A percentile compares a stretch with the other conserved stretches of the same genome.
Evolutionary conservation across 164 flowering plant genomes (phyloP).

Genomic region (Magnolia officinalis): DNA sequence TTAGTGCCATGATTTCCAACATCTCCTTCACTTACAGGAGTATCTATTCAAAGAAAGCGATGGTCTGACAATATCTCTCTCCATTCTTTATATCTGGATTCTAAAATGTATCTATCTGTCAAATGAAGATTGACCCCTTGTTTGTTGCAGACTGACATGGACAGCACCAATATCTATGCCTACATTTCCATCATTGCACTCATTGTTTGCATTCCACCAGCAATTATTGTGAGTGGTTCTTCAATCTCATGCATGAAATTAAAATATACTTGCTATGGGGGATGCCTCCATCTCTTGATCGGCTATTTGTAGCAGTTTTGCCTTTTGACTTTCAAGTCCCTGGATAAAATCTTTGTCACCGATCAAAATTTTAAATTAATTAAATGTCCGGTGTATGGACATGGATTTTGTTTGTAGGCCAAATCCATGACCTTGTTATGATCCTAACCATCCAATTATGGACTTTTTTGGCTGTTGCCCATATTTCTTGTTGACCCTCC

Average conservation of each 20-base stretch:
- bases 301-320: too few species aligned
- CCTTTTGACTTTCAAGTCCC: too few species aligned
- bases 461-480: background rate
- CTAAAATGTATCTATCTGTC: background rate
- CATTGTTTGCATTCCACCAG: conserved; percentile 88
- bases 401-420: background rate
- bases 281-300: too few species aligned
- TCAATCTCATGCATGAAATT: background rate
- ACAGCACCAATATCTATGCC: conserved; percentile 89
- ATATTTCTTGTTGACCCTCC: background rate
- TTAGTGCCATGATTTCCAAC: conserved; percentile 97
- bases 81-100: background rate
- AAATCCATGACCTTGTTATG: background rate
- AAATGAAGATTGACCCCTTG: conserved; percentile 1
- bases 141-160: conserved; percentile 80
- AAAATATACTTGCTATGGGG: too few species aligned
- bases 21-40: conserved; percentile 97
- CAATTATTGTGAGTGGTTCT: conserved; percentile 60
- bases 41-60: conserved; percentile 95
- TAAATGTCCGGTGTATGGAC: background rate
- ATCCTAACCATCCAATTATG: background rate
- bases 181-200: conserved; percentile 93
- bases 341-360: too few species aligned
- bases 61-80: conserved; percentile 39
- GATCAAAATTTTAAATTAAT: too few species aligned